Evolutionary conservation across 805 yeast genomes (phyloP), one percentile per base, ranked within the genome.

Genomic region (Dipodascus geniculatus): DNA sequence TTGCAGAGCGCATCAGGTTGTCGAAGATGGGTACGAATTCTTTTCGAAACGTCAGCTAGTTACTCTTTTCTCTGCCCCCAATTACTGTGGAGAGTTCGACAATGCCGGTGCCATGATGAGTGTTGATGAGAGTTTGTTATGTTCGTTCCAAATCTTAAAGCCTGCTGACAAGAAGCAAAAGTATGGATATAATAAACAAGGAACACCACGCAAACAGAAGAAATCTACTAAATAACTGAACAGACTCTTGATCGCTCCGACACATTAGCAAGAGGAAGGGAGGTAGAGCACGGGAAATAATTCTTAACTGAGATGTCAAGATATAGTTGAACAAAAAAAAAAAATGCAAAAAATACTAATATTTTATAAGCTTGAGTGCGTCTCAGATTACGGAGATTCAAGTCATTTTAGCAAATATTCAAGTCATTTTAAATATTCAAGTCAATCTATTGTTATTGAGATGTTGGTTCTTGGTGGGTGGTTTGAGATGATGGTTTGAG

Each of bases 21-120:
- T 91, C 57, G 99, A 91, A 74, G 99, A 91, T 71, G 99, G 99
- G 61, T 91, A 93, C 71, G 98, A 91, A 75, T 91, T 91, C 68
- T 91, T 93, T 71, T 81, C 93, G 60, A 91, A 91, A 71, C 85
- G 98, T 67, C 98, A 91, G 72, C 79, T 91, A 67, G 98, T 91
- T 51, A 91, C 99, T 31, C 76, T 91, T 61, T 91, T 91, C 69
- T 83, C 93, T 53, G 99, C 99, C 55, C 99, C 99, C 63, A 93
- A 93, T 72, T 90, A 90, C 70, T 93, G 98, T 78, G 99, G 99
- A 64, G 98, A 93, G 71, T 91, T 91, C 68, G 99, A 91, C 71
- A 91, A 91, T 67, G 97, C 98, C 1, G 99, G 98, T 66, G 99
- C 99, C 47, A 93, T 93, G 98, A 91, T 91, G 99, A 82, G 95